Conservation (phyloP, 176 grass and related monocot species). For the Bonia amplexicaulis region DNA sequence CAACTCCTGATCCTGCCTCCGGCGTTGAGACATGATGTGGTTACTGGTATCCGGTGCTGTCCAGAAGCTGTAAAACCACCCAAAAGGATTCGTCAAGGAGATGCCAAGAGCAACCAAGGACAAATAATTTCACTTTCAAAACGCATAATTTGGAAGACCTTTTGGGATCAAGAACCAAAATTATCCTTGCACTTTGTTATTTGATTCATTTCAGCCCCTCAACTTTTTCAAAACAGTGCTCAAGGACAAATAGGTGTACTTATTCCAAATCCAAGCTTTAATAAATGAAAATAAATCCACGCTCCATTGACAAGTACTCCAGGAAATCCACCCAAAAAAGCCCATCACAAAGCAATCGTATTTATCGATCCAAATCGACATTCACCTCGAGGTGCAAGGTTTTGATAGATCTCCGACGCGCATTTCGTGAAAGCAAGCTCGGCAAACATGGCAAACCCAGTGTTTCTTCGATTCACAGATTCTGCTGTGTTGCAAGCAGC, state of each 20-base stretch:
- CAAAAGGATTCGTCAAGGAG: not conserved
- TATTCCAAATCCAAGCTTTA: conserved; percentile 17
- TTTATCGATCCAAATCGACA: not conserved
- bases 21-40: conserved; percentile 52
- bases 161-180: conserved; percentile 5
- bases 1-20: conserved; percentile 62
- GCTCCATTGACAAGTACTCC: not conserved
- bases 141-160: not conserved
- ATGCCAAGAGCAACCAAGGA: not conserved
- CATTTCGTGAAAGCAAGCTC: not conserved
- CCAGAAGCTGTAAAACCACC: conserved; percentile 57
- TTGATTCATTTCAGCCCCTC: not conserved
- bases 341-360: not conserved
- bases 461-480: not conserved
- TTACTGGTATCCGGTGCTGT: conserved; percentile 54
- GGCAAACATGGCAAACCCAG: not conserved
- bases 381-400: not conserved
- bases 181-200: not conserved
- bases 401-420: not conserved
- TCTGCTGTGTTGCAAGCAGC: not conserved
- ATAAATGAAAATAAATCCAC: conserved; percentile 19
- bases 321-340: not conserved
- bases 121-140: not conserved
- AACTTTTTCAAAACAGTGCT: not conserved
- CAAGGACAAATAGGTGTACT: not conserved